phyloP scores from a whole-genome alignment of 495 filamentous ascomycete genomes.

The Clohesyomyces aquaticus region DNA sequence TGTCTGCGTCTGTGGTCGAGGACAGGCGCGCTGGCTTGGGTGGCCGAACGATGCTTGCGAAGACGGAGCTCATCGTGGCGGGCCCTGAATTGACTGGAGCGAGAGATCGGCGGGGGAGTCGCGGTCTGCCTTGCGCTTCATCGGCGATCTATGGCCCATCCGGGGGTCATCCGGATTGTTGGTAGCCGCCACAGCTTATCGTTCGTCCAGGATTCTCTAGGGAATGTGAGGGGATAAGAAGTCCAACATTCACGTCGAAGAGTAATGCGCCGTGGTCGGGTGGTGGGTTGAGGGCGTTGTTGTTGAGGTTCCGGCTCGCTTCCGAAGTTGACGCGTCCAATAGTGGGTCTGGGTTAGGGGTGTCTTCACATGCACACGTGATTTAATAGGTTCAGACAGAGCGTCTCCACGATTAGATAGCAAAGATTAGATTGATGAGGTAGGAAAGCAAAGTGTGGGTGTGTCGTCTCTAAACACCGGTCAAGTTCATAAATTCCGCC shows the following conservation, averaged over 20 bases:
- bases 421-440: no score
- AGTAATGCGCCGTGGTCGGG: slow-evolving; percentile 4
- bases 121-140: background rate
- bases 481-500: no score
- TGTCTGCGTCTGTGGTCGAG: no score
- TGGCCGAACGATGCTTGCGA: slow-evolving; percentile 30
- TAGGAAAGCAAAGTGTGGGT: no score
- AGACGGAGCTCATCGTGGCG: slow-evolving; percentile 35
- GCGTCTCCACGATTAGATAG: no score
- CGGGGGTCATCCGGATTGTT: background rate
- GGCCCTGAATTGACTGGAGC: no score
- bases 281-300: background rate
- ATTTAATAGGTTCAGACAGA: background rate
- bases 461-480: no score
- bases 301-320: background rate
- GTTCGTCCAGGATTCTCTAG: no score
- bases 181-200: no score
- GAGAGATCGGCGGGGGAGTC: background rate
- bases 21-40: slow-evolving; percentile 12
- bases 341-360: no score
- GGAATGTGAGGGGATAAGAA: no score
- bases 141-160: background rate
- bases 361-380: background rate
- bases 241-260: no score
- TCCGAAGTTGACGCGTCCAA: background rate